Evolutionary conservation across 768 basidiomycete species (phyloP).

Genomic region (Sistotremastrum niveocremeum): DNA sequence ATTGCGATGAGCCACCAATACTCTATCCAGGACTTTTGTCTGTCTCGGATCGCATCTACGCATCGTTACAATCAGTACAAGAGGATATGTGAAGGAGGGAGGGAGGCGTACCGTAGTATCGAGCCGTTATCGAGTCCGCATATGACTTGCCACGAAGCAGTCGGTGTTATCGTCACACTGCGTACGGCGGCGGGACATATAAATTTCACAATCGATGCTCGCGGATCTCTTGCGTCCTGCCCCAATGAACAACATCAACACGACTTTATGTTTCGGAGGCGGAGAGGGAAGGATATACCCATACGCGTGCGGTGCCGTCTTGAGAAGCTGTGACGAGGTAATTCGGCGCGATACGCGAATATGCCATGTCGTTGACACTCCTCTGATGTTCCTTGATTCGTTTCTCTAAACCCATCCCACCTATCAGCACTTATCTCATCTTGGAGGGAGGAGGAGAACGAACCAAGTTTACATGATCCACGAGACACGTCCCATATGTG

Average conservation of each 20-base stretch:
- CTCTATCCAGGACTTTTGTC: slow-evolving; percentile 54
- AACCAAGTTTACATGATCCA: slow-evolving; percentile 59
- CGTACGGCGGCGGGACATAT: slow-evolving; percentile 59
- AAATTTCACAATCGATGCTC: slow-evolving; percentile 55
- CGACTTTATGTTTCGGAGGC: neutral
- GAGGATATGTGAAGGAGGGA: neutral
- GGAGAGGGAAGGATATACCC: slow-evolving; percentile 37
- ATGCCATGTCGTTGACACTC: slow-evolving; percentile 55
- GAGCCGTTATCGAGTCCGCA: slow-evolving; percentile 59
- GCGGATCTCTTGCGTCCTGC: slow-evolving; percentile 62
- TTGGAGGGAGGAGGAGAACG: slow-evolving; percentile 9
- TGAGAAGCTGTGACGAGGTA: slow-evolving; percentile 73
- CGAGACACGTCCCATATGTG: slow-evolving; percentile 70
- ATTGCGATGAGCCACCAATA: slow-evolving; percentile 60
- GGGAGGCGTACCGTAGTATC: slow-evolving; percentile 19
- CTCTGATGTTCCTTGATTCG: slow-evolving; percentile 56
- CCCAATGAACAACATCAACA: slow-evolving; percentile 1
- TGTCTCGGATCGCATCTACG: slow-evolving; percentile 67
- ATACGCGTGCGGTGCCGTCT: slow-evolving; percentile 68
- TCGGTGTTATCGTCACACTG: slow-evolving; percentile 57
- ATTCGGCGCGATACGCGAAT: slow-evolving; percentile 51
- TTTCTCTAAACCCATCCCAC: slow-evolving; percentile 40
- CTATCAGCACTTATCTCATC: too few species aligned
- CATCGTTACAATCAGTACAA: neutral
- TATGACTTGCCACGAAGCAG: slow-evolving; percentile 47